phyloP scores from a whole-genome alignment of 2,329 filamentous ascomycete species.

The Pseudogymnoascus pannorum region DNA sequence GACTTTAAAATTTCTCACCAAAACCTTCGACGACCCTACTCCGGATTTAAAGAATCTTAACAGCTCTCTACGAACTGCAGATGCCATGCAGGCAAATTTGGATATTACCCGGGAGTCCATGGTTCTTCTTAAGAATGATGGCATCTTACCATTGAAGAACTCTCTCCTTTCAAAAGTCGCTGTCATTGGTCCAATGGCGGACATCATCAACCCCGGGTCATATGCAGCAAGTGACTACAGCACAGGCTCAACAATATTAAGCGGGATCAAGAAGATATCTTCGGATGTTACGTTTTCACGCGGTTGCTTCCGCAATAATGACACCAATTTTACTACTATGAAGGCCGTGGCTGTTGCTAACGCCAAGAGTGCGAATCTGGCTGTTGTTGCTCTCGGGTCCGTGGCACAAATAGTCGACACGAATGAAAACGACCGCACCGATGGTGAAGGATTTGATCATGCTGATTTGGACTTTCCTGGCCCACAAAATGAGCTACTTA shows the following conservation, averaged over 20 bases:
- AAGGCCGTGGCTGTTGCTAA: not conserved
- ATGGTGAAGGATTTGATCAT: not conserved
- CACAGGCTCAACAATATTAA: not conserved
- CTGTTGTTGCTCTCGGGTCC: not conserved
- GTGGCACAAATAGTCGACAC: not conserved
- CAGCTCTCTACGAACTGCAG: not conserved
- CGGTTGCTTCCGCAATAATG: not conserved
- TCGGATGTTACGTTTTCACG: not conserved
- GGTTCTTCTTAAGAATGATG: constrained; percentile 21
- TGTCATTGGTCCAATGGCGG: constrained; percentile 17
- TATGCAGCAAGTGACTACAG: constrained; percentile 10
- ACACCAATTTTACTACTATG: not conserved
- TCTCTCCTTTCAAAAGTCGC: constrained; percentile 14
- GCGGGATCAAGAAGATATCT: not conserved
- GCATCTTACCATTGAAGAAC: constrained; percentile 11
- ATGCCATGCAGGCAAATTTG: not conserved
- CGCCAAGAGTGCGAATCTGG: not conserved
- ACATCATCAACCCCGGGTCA: constrained; percentile 17
- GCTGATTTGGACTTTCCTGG: not conserved
- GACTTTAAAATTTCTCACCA: not conserved
- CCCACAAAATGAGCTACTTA: not conserved
- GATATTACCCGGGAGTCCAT: constrained; percentile 20
- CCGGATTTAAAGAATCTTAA: not conserved
- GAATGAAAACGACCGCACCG: not conserved
- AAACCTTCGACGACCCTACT: not conserved